Conservation (phyloP, 2,329 filamentous ascomycete species). For the Paramyrothecium sp. region DNA sequence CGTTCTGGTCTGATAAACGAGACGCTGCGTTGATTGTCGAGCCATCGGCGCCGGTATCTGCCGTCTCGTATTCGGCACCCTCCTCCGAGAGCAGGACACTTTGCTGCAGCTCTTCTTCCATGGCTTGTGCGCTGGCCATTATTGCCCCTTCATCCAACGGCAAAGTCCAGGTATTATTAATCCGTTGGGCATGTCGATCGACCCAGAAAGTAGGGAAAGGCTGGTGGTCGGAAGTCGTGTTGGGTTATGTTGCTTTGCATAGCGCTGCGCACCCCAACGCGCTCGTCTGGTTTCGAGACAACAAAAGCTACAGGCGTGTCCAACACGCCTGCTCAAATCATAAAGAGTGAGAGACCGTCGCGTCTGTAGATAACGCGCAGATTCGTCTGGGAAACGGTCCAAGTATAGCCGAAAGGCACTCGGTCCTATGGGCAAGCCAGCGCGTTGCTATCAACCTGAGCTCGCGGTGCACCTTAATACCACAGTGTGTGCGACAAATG, state of each 20-base stretch:
- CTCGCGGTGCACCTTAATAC: slow-evolving; percentile 20
- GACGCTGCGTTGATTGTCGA: slow-evolving; percentile 18
- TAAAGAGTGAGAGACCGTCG: neutral
- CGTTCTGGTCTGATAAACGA: neutral
- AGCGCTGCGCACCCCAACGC: neutral
- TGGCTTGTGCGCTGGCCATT: slow-evolving; percentile 52
- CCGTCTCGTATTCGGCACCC: slow-evolving; percentile 40
- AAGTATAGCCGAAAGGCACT: no score
- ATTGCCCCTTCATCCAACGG: slow-evolving; percentile 22
- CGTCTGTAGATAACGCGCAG: slow-evolving; percentile 7
- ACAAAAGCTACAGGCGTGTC: no score
- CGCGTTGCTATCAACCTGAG: slow-evolving; percentile 14
- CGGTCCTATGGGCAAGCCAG: neutral
- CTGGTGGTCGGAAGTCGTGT: neutral
- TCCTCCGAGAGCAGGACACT: slow-evolving; percentile 53
- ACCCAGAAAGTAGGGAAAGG: neutral
- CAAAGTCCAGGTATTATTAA: neutral
- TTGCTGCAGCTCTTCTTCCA: slow-evolving; percentile 58
- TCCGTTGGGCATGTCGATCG: slow-evolving; percentile 27
- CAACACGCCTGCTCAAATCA: no score
- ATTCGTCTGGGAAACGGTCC: no score
- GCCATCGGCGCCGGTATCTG: slow-evolving; percentile 27
- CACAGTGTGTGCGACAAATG: slow-evolving; percentile 24
- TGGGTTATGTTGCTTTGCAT: neutral
- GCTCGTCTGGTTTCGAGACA: neutral